These are phyloP conservation scores for Penicillium sp. DNA, from an alignment of 2,329 filamentous ascomycete species.

Conservation along the genomic window DNA sequence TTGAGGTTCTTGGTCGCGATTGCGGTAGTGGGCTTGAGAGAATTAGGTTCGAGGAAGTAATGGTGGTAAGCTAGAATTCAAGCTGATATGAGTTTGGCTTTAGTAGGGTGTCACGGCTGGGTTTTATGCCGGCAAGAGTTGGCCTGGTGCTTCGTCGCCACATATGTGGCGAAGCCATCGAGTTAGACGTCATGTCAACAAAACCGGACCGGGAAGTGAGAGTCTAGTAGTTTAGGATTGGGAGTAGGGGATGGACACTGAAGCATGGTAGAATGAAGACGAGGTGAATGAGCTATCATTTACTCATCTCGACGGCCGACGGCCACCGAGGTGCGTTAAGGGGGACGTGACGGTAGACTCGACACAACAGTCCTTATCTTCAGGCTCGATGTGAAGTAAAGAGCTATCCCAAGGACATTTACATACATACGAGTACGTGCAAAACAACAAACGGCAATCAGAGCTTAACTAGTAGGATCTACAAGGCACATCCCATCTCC, in stretches of 20 bases:
- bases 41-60: too few species aligned
- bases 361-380: too few species aligned
- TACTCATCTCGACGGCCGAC: not conserved
- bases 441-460: too few species aligned
- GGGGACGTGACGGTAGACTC: too few species aligned
- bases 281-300: too few species aligned
- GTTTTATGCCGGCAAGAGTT: not conserved
- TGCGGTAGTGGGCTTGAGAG: not conserved
- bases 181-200: slow-evolving; percentile 7
- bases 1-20: not conserved
- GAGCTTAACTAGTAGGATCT: not conserved
- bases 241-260: too few species aligned
- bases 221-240: not conserved
- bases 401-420: too few species aligned
- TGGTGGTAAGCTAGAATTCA: not conserved
- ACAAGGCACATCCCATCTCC: slow-evolving; percentile 31
- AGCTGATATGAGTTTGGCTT: not conserved
- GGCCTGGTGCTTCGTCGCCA: slow-evolving; percentile 1
- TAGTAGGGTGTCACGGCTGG: not conserved
- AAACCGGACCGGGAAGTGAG: not conserved
- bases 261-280: not conserved
- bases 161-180: slow-evolving; percentile 6
- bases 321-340: too few species aligned
- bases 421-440: too few species aligned
- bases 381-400: too few species aligned